phyloP scores from a whole-genome alignment of 108 stramenopile species.

The Stephanodiscus triporus region DNA sequence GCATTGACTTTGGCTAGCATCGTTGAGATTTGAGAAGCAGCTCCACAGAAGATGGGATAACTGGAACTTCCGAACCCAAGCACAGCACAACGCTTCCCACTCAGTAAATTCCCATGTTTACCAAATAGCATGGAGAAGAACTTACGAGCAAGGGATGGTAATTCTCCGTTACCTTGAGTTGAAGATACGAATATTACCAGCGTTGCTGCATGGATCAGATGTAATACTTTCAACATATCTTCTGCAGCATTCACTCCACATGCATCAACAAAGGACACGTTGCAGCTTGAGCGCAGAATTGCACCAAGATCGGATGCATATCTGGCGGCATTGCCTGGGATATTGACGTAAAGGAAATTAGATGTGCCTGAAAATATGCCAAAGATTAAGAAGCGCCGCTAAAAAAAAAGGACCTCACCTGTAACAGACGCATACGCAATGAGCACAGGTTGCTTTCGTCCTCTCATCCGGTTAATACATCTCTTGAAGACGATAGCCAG shows the following conservation, averaged over 20 bases:
- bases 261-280: slow-evolving; percentile 21
- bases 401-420: no score
- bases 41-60: slow-evolving; percentile 31
- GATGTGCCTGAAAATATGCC: slow-evolving; percentile 7
- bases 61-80: slow-evolving; percentile 22
- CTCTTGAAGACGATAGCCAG: slow-evolving; percentile 5
- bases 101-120: slow-evolving; percentile 1
- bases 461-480: background rate
- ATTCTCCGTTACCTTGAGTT: slow-evolving; percentile 24
- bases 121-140: slow-evolving; percentile 19
- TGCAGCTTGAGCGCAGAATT: slow-evolving; percentile 1
- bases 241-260: slow-evolving; percentile 11
- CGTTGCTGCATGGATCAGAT: background rate
- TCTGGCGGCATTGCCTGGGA: slow-evolving; percentile 4
- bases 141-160: slow-evolving; percentile 12
- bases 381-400: no score
- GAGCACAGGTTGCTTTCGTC: slow-evolving; percentile 4
- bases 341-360: background rate
- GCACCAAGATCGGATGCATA: slow-evolving; percentile 19
- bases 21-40: slow-evolving; percentile 7
- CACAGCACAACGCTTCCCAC: slow-evolving; percentile 17
- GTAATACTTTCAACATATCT: slow-evolving; percentile 1
- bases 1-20: slow-evolving; percentile 9
- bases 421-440: slow-evolving; percentile 15
- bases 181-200: slow-evolving; percentile 9